These are phyloP conservation scores for Corinectria fuckeliana DNA, from an alignment of 2,329 filamentous ascomycete species.

Conservation along the genomic window DNA sequence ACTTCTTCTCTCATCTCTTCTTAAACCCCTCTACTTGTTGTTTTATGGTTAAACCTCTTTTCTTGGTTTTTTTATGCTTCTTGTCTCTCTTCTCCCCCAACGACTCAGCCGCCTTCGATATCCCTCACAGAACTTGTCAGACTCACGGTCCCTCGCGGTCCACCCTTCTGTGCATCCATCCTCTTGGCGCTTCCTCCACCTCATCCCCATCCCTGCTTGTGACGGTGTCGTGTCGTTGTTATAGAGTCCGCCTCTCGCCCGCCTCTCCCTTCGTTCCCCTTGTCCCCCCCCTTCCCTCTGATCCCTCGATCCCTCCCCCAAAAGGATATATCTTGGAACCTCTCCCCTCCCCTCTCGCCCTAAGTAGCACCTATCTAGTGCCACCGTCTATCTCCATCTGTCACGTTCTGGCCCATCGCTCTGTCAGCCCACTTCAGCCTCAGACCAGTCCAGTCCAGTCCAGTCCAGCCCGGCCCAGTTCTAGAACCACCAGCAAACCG, in stretches of 20 bases:
- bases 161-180: not conserved
- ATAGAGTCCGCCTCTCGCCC: conserved; percentile 8
- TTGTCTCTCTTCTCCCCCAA: conserved; percentile 24
- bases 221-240: not conserved
- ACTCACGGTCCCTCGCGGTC: not conserved
- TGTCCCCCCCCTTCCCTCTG: conserved; percentile 1
- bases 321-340: too few species aligned
- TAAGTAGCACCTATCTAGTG: not conserved
- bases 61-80: too few species aligned
- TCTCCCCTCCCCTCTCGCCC: not conserved
- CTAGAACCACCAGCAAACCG: conserved; percentile 7
- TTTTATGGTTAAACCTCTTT: too few species aligned
- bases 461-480: conserved; percentile 19
- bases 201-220: conserved; percentile 2
- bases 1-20: too few species aligned
- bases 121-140: not conserved
- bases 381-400: not conserved
- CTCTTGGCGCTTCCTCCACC: not conserved
- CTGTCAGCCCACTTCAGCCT: conserved; percentile 9
- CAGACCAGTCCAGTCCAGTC: conserved; percentile 10
- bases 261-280: not conserved
- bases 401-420: not conserved
- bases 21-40: too few species aligned
- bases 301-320: too few species aligned
- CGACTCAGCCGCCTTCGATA: conserved; percentile 22